Base-by-base conservation (phyloP, 2,329 filamentous ascomycete genomes). In the Reticulascus tulasneorum region DNA sequence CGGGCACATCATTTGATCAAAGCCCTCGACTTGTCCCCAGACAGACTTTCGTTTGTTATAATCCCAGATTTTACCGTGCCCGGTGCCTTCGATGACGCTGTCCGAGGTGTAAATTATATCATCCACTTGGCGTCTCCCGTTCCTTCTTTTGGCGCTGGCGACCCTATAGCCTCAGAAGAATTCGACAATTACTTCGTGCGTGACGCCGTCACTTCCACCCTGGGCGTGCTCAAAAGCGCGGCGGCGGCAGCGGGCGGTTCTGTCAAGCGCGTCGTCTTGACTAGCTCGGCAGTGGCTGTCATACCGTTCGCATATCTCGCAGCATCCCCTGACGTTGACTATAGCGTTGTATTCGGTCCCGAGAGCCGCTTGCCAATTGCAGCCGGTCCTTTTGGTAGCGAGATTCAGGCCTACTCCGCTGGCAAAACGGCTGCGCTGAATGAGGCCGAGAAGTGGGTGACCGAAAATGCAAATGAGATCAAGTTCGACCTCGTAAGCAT, bases 241-340 rank as follows among this genome's bases (percentile, higher is more conserved):
- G 20, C 10, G 16, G n/a, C n/a, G n/a, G n/a, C n/a, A n/a, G 28
- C 29, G 12, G 16, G 9, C 9, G 11, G 13, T 4, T 33, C 47
- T 0, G 52, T 71, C n/a, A 53, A 58, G 37, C 55, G 61, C 11
- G 47, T 71, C 8, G 59, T 70, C 13, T 62, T 71, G 32, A 70
- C 67, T 2, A 60, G 55, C 6, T 68, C 63, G 2, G 48, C 55
- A 10, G 48, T 42, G 2, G 51, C 57, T 24, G 11, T 42, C 32
- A 21, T 29, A 19, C 31, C 31, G 9, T 28, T 29, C 7, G 25
- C 26, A 12, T n/a, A n/a, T n/a, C n/a, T n/a, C n/a, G n/a, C n/a
- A n/a, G n/a, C n/a, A n/a, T n/a, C n/a, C n/a, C n/a, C n/a, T n/a
- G n/a, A n/a, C n/a, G n/a, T n/a, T n/a, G n/a, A n/a, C n/a, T n/a